Percentiles rank a stretch among this genome's conserved stretches.
Conservation (phyloP, 768 basidiomycete genomes). For the Suillus sp. region DNA sequence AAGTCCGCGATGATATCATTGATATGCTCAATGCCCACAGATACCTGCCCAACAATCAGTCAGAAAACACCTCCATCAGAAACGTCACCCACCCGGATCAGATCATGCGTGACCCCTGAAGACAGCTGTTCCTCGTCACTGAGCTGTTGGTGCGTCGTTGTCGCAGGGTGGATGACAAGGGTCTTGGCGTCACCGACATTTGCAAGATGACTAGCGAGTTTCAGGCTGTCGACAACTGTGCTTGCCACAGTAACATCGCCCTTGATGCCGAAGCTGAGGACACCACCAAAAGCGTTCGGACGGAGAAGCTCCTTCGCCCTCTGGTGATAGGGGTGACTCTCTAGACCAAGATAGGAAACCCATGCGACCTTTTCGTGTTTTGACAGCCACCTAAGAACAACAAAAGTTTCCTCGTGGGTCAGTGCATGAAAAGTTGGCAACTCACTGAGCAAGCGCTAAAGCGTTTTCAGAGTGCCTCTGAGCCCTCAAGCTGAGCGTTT, state of each 20-base stretch:
- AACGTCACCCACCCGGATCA: slow-evolving; percentile 50
- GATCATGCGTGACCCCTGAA: slow-evolving; percentile 55
- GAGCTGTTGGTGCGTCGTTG: slow-evolving; percentile 64
- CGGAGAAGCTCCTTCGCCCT: slow-evolving; percentile 60
- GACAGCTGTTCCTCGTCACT: slow-evolving; percentile 46
- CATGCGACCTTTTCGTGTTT: slow-evolving; percentile 67
- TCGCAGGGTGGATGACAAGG: slow-evolving; percentile 59
- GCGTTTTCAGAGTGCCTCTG: slow-evolving; percentile 63
- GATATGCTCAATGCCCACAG: slow-evolving; percentile 47
- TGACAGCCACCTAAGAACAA: slow-evolving; percentile 48
- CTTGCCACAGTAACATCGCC: slow-evolving; percentile 54
- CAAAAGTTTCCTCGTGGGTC: neutral
- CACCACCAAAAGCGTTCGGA: slow-evolving; percentile 60
- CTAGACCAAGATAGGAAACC: slow-evolving; percentile 79
- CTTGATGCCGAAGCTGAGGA: slow-evolving; percentile 78
- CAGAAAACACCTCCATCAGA: neutral
- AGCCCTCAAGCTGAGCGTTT: slow-evolving; percentile 61
- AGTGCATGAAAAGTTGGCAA: slow-evolving; percentile 10
- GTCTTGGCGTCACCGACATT: slow-evolving; percentile 73
- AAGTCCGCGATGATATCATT: slow-evolving; percentile 52
- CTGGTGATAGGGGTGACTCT: slow-evolving; percentile 59
- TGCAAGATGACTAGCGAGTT: slow-evolving; percentile 70
- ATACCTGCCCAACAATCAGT: slow-evolving; percentile 31
- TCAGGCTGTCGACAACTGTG: slow-evolving; percentile 68
- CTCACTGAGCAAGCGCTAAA: slow-evolving; percentile 48